Base-by-base conservation (phyloP, 495 filamentous ascomycete species). In the Penicillium subrubescens region DNA sequence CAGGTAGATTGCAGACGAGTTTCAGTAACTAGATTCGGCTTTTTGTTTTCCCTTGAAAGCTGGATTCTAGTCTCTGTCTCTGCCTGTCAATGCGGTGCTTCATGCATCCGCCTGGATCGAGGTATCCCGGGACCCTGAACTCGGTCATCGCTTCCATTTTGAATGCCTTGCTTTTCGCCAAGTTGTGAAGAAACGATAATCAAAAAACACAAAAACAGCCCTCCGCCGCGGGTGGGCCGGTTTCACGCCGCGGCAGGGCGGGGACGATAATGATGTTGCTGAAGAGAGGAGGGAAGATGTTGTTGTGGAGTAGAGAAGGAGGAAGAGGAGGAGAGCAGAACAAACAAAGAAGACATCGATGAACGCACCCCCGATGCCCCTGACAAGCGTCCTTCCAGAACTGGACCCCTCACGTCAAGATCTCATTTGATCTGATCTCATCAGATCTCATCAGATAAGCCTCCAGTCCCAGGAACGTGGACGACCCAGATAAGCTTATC, bases 161-260 rank as follows among this genome's bases (percentile, higher is more conserved):
- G 63, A 55, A 52, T 65, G 66, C 53, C 43, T 51, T 68, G 64
- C 53, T 70, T 59, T 62, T 61, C 27, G 21, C 56, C 56, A 21
- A 25, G 23, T 44, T 58, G 52, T 55, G 53, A 31, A 54, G 51
- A 54, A 17, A 34, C 51, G 31, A n/a, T n/a, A 34, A 54, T 25
- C 27, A 50, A 21, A 57, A 59, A 64, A 51, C 48, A 66, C 62
- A 70, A 72, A 77, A 75, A 72, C 56, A 64, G 35, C 69, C 69
- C 66, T 57, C 12, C 35, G 57, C 71, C 64, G 67, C 29, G 66
- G 68, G 66, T 66, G 68, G 66, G 67, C 55, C 59, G 71, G 71
- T 53, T 67, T 72, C 67, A 19, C 67, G 55, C 54, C 61, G 61
- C 48, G 68, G 37, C 25, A 44, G 65, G 71, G 66, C 63, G 69